phyloP scores from a whole-genome alignment of 2,329 filamentous ascomycete genomes.

The Teratosphaeria zuluensis region DNA sequence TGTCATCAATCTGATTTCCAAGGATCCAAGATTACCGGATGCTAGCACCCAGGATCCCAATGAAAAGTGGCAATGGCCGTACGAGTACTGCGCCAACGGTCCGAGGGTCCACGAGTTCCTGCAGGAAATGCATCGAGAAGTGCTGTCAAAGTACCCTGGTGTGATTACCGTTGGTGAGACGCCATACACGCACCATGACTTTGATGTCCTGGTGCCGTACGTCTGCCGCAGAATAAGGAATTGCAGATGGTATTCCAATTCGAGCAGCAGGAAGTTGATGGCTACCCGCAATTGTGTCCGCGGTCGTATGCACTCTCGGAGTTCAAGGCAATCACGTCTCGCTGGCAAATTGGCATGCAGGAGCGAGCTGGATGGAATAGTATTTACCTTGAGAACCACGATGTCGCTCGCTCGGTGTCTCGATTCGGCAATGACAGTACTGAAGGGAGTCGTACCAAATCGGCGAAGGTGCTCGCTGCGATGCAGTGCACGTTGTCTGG shows the following conservation, averaged over 20 bases:
- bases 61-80: conserved; percentile 12
- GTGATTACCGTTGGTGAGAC: conserved; percentile 41
- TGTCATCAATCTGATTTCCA: conserved; percentile 16
- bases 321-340: conserved; percentile 7
- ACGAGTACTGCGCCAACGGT: conserved; percentile 19
- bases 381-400: conserved; percentile 56
- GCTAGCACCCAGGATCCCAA: conserved; percentile 7
- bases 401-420: conserved; percentile 46
- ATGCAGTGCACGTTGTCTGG: conserved; percentile 50
- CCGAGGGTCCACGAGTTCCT: conserved; percentile 40
- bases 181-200: conserved; percentile 31
- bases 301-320: conserved; percentile 28
- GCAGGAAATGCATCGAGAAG: conserved; percentile 27
- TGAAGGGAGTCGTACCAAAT: conserved; percentile 34
- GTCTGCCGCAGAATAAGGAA: conserved; percentile 48
- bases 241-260: conserved; percentile 68
- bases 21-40: conserved; percentile 15
- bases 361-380: conserved; percentile 51
- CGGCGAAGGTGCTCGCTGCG: conserved; percentile 54
- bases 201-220: conserved; percentile 41
- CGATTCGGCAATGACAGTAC: conserved; percentile 37
- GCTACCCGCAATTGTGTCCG: neutral
- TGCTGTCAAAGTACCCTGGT: conserved; percentile 17
- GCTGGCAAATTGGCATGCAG: conserved; percentile 27
- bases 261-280: conserved; percentile 29